Evolutionary conservation across 2,329 filamentous ascomycete genomes (phyloP), one percentile per base, ranked within the genome.

Genomic region (Blastomyces emzantsi): DNA sequence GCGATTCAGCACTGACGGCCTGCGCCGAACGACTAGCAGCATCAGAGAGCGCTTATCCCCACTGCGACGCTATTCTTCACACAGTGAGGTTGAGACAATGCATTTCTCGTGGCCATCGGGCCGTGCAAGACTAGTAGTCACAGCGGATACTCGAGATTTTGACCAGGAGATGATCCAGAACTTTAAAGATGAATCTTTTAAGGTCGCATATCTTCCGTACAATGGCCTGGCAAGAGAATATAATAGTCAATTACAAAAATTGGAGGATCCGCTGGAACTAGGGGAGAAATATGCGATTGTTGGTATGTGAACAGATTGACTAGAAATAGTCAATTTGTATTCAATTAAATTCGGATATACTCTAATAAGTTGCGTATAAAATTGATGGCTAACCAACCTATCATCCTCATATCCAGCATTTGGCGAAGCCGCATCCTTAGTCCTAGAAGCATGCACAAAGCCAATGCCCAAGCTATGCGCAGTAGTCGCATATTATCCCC

Each of bases 401-500:
- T 61, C 11, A 19, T 25, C 55, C 33, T 56, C 3, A 51, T 61
- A 56, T 45, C 36, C 66, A 87, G 85, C 85, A 22, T 87, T 83
- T 68, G 85, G 84, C 11, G 81, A 85, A 61, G 85, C 85, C 9
- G 85, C 85, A n/a, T 74, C 82, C 17, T 75, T 82, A 43, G 84
- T 82, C 58, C 79, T 88, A 54, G 82, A 86, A 62, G 79, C 82
- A 15, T 85, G 82, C 65, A 79, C 80, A 33, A 83, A 83, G 67
- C 81, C 84, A 2, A 81, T 78, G 81, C 83, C 45, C 81, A 83
- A 74, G 6, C 80, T 88, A 15, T 82, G 81, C 65, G 83, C 83
- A 0, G 76, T 88, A 2, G 76, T 87, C 30, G 85, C 84, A 22
- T 88, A 87, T 76, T 88, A 88, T 67, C 86, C 86, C 0, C 78